Percentiles rank a stretch among this genome's conserved stretches.
Evolutionary conservation across 1,284 basidiomycete species (phyloP).

Genomic region (Schizopora paradoxa): DNA sequence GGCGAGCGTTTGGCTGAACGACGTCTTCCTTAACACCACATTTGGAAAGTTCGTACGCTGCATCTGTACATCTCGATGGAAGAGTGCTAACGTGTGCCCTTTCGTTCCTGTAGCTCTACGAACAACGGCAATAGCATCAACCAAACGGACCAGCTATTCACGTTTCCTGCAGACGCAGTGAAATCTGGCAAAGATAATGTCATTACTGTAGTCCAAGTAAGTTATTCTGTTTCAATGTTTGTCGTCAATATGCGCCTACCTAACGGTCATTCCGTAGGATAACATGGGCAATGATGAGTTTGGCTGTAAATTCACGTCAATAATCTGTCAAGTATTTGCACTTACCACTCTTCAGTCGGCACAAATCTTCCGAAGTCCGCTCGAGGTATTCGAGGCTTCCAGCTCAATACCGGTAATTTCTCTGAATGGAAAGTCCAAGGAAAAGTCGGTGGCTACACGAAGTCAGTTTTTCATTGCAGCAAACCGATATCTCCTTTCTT

Average conservation of each 20-base stretch:
- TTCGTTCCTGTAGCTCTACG: conserved; percentile 52
- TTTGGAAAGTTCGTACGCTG: conserved; percentile 57
- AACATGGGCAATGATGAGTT: conserved; percentile 74
- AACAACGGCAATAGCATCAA: conserved; percentile 52
- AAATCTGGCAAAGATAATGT: conserved; percentile 55
- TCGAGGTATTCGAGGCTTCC: conserved; percentile 72
- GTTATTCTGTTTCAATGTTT: conserved; percentile 10
- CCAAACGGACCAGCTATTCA: conserved; percentile 59
- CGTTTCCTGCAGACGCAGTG: conserved; percentile 53
- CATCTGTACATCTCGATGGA: neutral
- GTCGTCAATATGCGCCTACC: neutral
- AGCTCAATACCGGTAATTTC: conserved; percentile 55
- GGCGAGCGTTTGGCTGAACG: conserved; percentile 75
- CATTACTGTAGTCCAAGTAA: conserved; percentile 66
- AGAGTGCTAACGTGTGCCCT: conserved; percentile 1
- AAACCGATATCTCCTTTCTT: neutral
- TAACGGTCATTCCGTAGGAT: conserved; percentile 39
- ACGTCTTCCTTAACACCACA: conserved; percentile 62
- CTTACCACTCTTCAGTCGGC: conserved; percentile 13
- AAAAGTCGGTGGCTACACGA: conserved; percentile 71
- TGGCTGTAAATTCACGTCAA: conserved; percentile 31
- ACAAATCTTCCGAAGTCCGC: conserved; percentile 50
- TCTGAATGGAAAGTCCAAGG: conserved; percentile 76
- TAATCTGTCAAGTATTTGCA: neutral
- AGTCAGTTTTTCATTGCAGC: conserved; percentile 43